phyloP scores from a whole-genome alignment of 1,139 yeast species.

The Scheffersomyces stambukii region DNA sequence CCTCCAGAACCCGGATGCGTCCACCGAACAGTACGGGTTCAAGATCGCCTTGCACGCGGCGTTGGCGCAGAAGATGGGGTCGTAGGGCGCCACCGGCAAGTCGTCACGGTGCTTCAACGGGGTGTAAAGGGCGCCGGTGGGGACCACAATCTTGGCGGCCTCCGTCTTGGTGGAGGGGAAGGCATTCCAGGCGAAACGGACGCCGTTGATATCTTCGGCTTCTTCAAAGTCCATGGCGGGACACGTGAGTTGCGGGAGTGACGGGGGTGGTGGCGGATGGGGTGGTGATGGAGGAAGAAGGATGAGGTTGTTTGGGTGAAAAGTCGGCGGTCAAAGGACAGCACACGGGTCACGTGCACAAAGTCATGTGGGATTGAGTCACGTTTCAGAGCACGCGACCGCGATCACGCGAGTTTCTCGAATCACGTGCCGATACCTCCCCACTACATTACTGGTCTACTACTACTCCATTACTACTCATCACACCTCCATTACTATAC shows the following conservation, averaged over 20 bases:
- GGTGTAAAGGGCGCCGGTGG: constrained; percentile 90
- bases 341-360: no score
- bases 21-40: constrained; percentile 86
- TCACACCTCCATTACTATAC: no score
- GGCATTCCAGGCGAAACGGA: constrained; percentile 49
- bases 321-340: no score
- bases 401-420: no score
- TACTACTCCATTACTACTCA: no score
- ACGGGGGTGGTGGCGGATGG: not conserved
- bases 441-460: no score
- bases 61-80: constrained; percentile 81
- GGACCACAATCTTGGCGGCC: constrained; percentile 89
- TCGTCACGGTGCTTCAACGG: constrained; percentile 82
- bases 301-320: no score
- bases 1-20: constrained; percentile 81
- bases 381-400: no score
- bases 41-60: constrained; percentile 80
- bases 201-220: constrained; percentile 48
- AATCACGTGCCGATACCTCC: no score
- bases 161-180: constrained; percentile 85
- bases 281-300: no score
- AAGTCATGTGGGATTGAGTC: no score
- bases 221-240: constrained; percentile 43
- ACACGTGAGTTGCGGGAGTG: not conserved
- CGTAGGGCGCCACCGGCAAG: constrained; percentile 78